A percentile compares a stretch with the other conserved stretches of the same genome.
phyloP scores from a whole-genome alignment of 2,329 filamentous ascomycete genomes.

The Zasmidium angulare region DNA sequence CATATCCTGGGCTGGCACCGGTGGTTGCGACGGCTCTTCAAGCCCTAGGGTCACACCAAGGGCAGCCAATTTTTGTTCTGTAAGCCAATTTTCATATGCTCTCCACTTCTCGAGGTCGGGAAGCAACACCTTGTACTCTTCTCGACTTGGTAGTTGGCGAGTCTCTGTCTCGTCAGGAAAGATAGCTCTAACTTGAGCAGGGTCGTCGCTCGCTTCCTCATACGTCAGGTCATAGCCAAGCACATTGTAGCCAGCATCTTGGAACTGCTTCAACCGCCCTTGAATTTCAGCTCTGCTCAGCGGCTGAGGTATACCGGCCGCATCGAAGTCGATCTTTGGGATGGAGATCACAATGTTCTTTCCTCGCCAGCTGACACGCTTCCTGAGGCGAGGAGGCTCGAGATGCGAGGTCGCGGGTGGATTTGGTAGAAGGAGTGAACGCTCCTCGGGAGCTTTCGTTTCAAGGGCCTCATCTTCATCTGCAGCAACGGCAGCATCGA shows the following conservation, averaged over 20 bases:
- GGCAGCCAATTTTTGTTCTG: conserved; percentile 88
- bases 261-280: conserved; percentile 65
- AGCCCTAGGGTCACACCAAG: conserved; percentile 81
- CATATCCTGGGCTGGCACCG: conserved; percentile 51
- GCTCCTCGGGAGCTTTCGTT: not conserved
- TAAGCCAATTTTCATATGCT: conserved; percentile 75
- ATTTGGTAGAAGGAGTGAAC: not conserved
- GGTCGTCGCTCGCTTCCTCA: conserved; percentile 33
- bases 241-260: conserved; percentile 68
- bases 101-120: conserved; percentile 74
- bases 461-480: not conserved
- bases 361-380: conserved; percentile 47
- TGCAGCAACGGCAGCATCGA: not conserved
- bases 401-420: conserved; percentile 17
- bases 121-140: conserved; percentile 62
- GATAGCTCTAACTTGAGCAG: conserved; percentile 62
- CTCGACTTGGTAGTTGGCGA: conserved; percentile 31
- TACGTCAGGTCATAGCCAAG: conserved; percentile 66
- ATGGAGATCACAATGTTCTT: conserved; percentile 48
- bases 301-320: conserved; percentile 43
- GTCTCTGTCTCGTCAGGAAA: conserved; percentile 61
- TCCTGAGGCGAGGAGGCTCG: conserved; percentile 41
- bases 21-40: conserved; percentile 58
- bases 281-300: conserved; percentile 55
- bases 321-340: conserved; percentile 43